phyloP scores from a whole-genome alignment of 371 early-diverging fungal genomes.

The Haplosporangium sp. region DNA sequence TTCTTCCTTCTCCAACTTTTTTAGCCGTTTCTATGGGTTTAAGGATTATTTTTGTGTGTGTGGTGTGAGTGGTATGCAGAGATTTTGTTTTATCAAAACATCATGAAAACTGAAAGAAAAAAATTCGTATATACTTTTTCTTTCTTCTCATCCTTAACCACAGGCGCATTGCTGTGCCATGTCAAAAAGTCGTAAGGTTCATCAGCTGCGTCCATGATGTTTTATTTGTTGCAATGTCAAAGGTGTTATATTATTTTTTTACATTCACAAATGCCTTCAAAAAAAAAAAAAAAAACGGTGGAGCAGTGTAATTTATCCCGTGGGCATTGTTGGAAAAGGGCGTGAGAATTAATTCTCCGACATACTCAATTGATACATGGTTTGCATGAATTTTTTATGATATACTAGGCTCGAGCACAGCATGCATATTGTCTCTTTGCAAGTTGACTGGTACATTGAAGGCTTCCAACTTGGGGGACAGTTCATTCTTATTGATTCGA shows the following conservation, averaged over 20 bases:
- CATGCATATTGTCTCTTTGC: constrained; percentile 73
- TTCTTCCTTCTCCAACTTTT: constrained; percentile 38
- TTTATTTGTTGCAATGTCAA: neutral
- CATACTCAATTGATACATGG: neutral
- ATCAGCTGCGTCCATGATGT: constrained; percentile 32
- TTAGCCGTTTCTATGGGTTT: constrained; percentile 51
- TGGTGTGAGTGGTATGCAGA: neutral
- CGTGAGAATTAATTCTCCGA: neutral
- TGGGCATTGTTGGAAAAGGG: neutral
- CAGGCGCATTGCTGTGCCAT: constrained; percentile 57
- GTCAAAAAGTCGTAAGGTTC: constrained; percentile 52
- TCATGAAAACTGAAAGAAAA: neutral
- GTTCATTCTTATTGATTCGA: constrained; percentile 72
- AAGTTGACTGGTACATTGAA: constrained; percentile 72
- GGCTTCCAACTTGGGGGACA: constrained; percentile 75
- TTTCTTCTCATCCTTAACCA: constrained; percentile 45
- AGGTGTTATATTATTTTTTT: neutral
- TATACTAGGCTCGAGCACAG: constrained; percentile 70
- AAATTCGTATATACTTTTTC: constrained; percentile 27
- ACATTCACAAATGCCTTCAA: no score
- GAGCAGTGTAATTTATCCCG: neutral
- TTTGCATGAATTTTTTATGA: constrained; percentile 1
- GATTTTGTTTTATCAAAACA: neutral
- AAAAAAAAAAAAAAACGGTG: neutral
- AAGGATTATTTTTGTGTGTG: neutral